Base-by-base conservation (phyloP, 495 filamentous ascomycete genomes). In the Penicillium ucsense region DNA sequence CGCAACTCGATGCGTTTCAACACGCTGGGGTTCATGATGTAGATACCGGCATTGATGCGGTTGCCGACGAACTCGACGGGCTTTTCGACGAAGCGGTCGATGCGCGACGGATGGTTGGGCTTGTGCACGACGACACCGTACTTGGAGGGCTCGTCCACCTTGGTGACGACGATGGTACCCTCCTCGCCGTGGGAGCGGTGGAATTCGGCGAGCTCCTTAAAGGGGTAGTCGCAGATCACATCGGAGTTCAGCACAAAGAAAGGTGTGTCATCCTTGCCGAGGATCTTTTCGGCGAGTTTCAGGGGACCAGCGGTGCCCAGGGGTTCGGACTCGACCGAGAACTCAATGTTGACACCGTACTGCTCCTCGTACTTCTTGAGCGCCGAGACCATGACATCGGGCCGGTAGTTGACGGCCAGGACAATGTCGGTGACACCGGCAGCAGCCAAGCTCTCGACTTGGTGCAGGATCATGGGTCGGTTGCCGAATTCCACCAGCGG, bases 161-260 rank as follows among this genome's bases (percentile, higher is more conserved):
- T 99, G 59, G 92, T 99, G 45, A 99, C 92, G 28, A 97, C 87
- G 61, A 99, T 99, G 50, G 92, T 99, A 56, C 92, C 92, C 72
- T 99, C 92, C 38, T 95, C 78, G 37, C 92, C 92, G 67, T 99
- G 92, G 8, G 68, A 56, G 66, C 85, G 88, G 80, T 97, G 92
- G 80, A 96, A 77, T 0, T 77, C 85, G 44, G 84, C 87, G 12
- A 99, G 84, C 52, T 92, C 73, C 62, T 85, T 75, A 75, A 97
- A 96, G 35, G 92, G 92, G 68, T 90, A 99, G 46, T 99, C 91
- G 79, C 94, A 97, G 66, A 94, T 97, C 57, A 99, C 80, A 63
- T 97, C 92, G 32, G 89, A 94, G 76, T 97, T 97, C 49, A 99
- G 80, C n/a, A 99, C 92, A 69, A 99, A 97, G 75, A 97, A 97